Evolutionary conservation across 176 grass and related monocot species (phyloP).

Genomic region (Oryza glaberrima): DNA sequence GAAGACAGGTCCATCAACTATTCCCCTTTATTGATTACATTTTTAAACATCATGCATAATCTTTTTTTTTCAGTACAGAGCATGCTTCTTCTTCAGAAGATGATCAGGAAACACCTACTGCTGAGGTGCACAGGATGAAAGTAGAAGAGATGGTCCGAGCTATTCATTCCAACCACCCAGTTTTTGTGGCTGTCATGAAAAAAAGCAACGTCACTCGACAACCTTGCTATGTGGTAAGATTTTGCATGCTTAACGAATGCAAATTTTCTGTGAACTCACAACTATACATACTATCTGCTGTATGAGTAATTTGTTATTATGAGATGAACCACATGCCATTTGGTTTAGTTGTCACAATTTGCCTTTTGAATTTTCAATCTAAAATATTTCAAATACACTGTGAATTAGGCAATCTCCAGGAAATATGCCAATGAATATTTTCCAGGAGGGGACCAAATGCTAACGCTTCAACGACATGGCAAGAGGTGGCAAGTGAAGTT

Average conservation of each 20-base stretch:
- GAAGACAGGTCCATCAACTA: background rate
- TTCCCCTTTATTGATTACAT: background rate
- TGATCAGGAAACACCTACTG: background rate
- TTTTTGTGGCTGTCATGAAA: constrained; percentile 6
- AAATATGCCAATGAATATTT: constrained; percentile 20
- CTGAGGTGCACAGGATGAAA: constrained; percentile 14
- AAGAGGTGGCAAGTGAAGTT: constrained; percentile 8
- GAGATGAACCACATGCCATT: background rate
- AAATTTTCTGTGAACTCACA: background rate
- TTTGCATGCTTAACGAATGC: background rate
- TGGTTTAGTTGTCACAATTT: background rate
- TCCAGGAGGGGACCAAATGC: constrained; percentile 6
- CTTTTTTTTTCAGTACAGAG: background rate
- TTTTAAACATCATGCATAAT: background rate
- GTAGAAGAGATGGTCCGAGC: background rate
- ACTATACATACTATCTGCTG: background rate
- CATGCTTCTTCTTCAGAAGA: constrained; percentile 3
- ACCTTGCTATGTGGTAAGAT: constrained; percentile 3
- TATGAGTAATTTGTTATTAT: background rate
- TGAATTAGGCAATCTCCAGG: background rate
- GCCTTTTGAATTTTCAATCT: background rate
- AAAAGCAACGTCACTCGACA: constrained; percentile 6
- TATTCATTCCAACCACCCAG: background rate
- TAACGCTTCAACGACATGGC: constrained; percentile 10
- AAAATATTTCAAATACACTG: background rate